Base-by-base conservation (phyloP, 2,329 filamentous ascomycete genomes). In the Epichloe amarillans region DNA sequence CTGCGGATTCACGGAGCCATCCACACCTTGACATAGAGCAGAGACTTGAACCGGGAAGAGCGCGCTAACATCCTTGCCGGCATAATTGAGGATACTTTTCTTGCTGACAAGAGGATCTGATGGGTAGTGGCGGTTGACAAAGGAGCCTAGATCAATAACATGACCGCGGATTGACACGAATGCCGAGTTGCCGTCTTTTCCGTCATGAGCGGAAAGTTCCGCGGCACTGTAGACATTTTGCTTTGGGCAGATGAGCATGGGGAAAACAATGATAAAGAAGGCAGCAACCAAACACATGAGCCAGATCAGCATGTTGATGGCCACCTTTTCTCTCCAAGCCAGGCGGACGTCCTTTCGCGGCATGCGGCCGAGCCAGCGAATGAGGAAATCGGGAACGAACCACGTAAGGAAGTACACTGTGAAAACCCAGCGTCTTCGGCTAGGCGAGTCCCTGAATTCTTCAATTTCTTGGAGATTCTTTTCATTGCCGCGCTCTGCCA, bases 301-400 rank as follows among this genome's bases (percentile, higher is more conserved):
- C 93, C 94, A 98, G 64, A 98, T 98, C 62, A 97, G 77, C 66
- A 98, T 75, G 72, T 98, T 98, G 76, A 98, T 98, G 50, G 93
- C 91, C 53, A 98, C 66, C 74, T 98, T 98, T 67, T 98, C 93
- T 63, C 93, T 79, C 93, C 93, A 98, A 0, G 93, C 93, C 64
- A 86, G 76, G 23, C 90, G 86, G 8, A 98, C 82, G 65, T 98
- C 93, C 64, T 94, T 94, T 54, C 93, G 86, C 53, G 85, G 79
- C 84, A 96, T 96, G 48, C 86, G 78, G 21, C 91, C 91, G 40
- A 95, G 54, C 59, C 75, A 74, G 50, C 81, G 79, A 63, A 97
- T 86, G 42, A 84, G 61, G 59, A 95, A 86, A 63, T 96, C 90
- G 5, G 93, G 93, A 44, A 95, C 72, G 58, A 83, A 88, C 74